Percentiles rank a stretch among this genome's conserved stretches.
phyloP scores from a whole-genome alignment of 441 rosid species.

The Gossypium laxum region DNA sequence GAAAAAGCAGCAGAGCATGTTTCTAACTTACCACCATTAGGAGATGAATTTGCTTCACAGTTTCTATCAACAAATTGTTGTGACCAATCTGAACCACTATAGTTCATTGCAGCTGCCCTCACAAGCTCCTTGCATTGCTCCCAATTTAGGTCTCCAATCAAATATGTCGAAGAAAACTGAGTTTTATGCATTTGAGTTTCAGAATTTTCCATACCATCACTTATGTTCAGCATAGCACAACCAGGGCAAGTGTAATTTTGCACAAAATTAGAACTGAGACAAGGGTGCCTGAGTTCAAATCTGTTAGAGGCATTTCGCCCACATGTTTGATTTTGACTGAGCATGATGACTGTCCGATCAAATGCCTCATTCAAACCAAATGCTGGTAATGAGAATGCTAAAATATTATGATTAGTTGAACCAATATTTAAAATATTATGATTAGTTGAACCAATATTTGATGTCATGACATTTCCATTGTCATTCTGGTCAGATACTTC shows the following conservation, averaged over 20 bases:
- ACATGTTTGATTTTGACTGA: constrained; percentile 18
- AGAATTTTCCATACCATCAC: constrained; percentile 6
- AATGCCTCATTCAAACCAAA: constrained; percentile 52
- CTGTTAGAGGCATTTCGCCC: constrained; percentile 15
- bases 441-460: constrained; percentile 26
- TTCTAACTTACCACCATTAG: constrained; percentile 26
- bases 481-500: constrained; percentile 27
- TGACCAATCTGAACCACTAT: constrained; percentile 24
- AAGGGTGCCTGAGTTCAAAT: constrained; percentile 38
- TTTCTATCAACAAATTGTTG: constrained; percentile 14
- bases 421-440: constrained; percentile 31
- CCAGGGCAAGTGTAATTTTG: constrained; percentile 37
- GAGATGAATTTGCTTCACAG: constrained; percentile 24
- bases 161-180: constrained; percentile 6
- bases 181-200: constrained; percentile 14
- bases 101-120: constrained; percentile 39
- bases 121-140: constrained; percentile 38
- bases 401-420: constrained; percentile 25
- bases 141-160: constrained; percentile 50
- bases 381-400: constrained; percentile 36
- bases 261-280: constrained; percentile 30
- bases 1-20: neutral
- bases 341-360: constrained; percentile 42
- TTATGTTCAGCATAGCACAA: constrained; percentile 17
- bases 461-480: constrained; percentile 26